phyloP scores from a whole-genome alignment of 176 grass and related monocot species.

The Bothriochloa decipiens region DNA sequence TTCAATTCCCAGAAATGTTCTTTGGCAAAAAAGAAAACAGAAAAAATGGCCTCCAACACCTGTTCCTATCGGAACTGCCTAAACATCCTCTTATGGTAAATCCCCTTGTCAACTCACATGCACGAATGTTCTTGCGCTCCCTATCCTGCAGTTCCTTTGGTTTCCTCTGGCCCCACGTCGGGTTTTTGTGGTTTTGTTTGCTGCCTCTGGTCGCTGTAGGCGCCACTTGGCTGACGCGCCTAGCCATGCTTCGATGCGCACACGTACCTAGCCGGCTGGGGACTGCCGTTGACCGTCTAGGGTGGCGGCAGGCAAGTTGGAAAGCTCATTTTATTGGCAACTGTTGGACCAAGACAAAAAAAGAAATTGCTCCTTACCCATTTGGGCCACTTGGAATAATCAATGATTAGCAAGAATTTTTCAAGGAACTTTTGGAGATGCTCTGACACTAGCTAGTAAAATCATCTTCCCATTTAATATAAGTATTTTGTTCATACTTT shows the following conservation, averaged over 20 bases:
- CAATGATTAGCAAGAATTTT: neutral
- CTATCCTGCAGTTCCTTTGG: neutral
- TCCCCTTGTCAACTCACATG: neutral
- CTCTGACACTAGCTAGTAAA: neutral
- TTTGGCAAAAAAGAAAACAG: neutral
- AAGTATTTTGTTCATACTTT: neutral
- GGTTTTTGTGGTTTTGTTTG: neutral
- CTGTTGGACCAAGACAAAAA: neutral
- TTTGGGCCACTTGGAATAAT: neutral
- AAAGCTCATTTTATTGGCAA: neutral
- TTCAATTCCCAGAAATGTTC: neutral
- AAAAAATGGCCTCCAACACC: neutral
- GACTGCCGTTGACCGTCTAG: neutral
- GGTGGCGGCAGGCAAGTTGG: neutral
- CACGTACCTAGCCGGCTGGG: neutral
- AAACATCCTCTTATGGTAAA: neutral
- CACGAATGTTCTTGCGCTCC: neutral
- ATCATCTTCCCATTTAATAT: constrained; percentile 2
- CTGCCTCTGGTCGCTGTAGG: neutral
- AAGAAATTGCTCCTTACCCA: neutral
- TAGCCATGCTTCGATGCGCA: neutral
- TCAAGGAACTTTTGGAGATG: neutral
- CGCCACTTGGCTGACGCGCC: neutral
- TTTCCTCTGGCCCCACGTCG: neutral
- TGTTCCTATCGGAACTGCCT: neutral